Conservation (phyloP, 352 stramenopile genomes). For the Globisporangium echinulatum region DNA sequence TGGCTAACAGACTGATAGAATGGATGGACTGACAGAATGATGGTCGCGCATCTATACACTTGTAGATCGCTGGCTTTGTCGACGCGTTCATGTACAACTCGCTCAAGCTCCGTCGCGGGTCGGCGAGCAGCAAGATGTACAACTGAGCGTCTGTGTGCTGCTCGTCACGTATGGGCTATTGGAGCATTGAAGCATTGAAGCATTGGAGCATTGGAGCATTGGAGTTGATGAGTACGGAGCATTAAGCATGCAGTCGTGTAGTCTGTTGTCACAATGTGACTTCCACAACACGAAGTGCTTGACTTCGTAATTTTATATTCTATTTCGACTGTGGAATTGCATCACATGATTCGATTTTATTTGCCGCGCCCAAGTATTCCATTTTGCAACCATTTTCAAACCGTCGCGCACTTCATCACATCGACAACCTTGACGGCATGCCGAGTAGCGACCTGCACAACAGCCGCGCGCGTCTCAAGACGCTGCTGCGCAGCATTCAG, state of each 20-base stretch:
- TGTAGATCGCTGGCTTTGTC: constrained; percentile 81
- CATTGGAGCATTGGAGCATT: neutral
- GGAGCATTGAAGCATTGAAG: neutral
- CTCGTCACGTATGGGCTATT: no score
- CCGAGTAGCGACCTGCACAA: constrained; percentile 43
- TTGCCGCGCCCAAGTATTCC: no score
- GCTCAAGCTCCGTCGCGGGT: constrained; percentile 43
- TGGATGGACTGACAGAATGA: neutral
- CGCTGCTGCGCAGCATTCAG: constrained; percentile 42
- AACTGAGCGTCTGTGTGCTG: constrained; percentile 11
- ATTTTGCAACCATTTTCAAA: no score
- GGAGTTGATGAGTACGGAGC: neutral
- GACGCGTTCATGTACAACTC: constrained; percentile 87
- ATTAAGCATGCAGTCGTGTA: no score
- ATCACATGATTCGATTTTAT: no score
- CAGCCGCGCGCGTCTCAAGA: constrained; percentile 45
- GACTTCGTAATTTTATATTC: no score
- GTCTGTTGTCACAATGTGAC: no score
- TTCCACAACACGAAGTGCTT: no score
- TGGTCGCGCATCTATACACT: neutral
- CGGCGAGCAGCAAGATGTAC: constrained; percentile 22
- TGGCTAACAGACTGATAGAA: no score
- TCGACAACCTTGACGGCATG: neutral
- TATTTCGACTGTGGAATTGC: no score
- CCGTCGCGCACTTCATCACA: neutral